Base-by-base conservation (phyloP, 208 protist genomes). In the Acanthamoeba healyi region DNA sequence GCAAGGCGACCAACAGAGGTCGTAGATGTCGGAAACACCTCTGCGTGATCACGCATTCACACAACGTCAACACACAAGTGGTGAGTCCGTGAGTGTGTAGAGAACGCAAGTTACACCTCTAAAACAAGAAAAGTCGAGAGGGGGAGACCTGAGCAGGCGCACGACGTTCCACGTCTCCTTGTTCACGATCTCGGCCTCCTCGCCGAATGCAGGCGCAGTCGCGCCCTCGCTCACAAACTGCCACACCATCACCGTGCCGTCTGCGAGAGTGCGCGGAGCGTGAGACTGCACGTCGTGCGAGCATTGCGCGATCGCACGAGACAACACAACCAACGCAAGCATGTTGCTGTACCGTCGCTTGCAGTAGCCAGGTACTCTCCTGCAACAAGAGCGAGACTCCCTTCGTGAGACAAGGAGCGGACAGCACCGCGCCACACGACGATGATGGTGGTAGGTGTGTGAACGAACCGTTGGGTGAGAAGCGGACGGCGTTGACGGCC, bases 141-240 rank as follows among this genome's bases (percentile, higher is more conserved):
- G 42, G 14, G 32, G 32, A 49, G 29, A 90, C 82, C 82, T 70
- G 2, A 90, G 82, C 82, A 90, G 19, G n/a, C 82, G 82, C 34
- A 90, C 82, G 32, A 70, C 34, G 34, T 42, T 70, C 82, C 82
- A 90, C 17, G 82, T 90, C 49, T 90, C 82, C 17, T 90, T 90
- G 38, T 70, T 90, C 19, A 90, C 82, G 26, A 70, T 70, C 34
- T 90, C 82, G 26, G 82, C 19, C 26, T 90, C 82, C 19, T 65
- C 82, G 56, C 82, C 82, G 38, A 90, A 90, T 4, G 49, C 54
- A 24, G 49, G 49, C 2, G 82, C 36, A 2, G 54, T 2, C 70
- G 82, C 56, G 17, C 38, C 82, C 54, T 90, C 82, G 22, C 56
- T 34, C 10, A 19, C 82, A 15, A 90, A 70, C 32, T 70, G 82